phyloP scores from a whole-genome alignment of 768 basidiomycete species.

The Termitomyces sp. region DNA sequence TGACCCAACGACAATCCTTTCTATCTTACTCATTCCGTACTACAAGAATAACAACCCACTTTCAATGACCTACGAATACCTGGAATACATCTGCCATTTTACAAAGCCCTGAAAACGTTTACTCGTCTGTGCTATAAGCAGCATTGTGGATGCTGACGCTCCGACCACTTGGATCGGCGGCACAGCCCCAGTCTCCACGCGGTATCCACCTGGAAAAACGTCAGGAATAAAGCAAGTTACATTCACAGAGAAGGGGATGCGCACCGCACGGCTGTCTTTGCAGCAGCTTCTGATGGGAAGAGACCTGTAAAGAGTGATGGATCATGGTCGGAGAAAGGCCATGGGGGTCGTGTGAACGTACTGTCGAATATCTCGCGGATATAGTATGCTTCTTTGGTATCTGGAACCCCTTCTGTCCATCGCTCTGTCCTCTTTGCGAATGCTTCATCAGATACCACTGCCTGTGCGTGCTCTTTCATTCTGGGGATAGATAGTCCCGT shows the following conservation, averaged over 20 bases:
- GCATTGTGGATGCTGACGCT: slow-evolving; percentile 95
- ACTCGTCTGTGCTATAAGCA: slow-evolving; percentile 55
- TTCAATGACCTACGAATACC: slow-evolving; percentile 5
- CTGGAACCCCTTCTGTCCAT: slow-evolving; percentile 78
- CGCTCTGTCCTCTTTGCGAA: slow-evolving; percentile 69
- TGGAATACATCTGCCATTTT: slow-evolving; percentile 11
- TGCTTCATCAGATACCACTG: slow-evolving; percentile 73
- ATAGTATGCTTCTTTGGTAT: slow-evolving; percentile 95
- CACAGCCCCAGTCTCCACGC: slow-evolving; percentile 94
- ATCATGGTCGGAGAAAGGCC: slow-evolving; percentile 4
- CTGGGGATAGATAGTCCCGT: slow-evolving; percentile 32
- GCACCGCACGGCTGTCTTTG: slow-evolving; percentile 85
- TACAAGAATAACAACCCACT: neutral
- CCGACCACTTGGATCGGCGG: slow-evolving; percentile 90
- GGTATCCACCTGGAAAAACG: slow-evolving; percentile 73
- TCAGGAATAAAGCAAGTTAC: slow-evolving; percentile 5
- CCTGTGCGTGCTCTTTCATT: slow-evolving; percentile 84
- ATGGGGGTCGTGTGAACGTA: slow-evolving; percentile 22
- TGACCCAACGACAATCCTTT: slow-evolving; percentile 14
- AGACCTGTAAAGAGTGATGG: slow-evolving; percentile 40
- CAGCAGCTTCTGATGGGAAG: slow-evolving; percentile 84
- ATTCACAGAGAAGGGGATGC: slow-evolving; percentile 20
- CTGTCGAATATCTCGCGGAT: slow-evolving; percentile 91
- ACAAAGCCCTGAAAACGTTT: slow-evolving; percentile 13
- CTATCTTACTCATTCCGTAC: slow-evolving; percentile 10